phyloP scores from a whole-genome alignment of 2,329 filamentous ascomycete species.

The Acarospora socialis region DNA sequence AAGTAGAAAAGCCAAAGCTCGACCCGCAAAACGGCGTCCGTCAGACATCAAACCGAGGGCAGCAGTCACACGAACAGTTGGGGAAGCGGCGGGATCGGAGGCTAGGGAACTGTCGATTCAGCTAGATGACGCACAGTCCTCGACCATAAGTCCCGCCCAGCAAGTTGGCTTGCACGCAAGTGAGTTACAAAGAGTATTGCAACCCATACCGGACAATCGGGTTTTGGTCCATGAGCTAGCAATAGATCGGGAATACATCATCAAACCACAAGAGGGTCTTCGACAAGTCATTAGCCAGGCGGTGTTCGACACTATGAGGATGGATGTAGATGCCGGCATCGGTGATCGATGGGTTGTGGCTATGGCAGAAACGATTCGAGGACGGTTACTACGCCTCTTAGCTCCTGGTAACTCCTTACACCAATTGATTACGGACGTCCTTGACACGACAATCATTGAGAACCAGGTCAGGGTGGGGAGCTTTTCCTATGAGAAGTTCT shows the following conservation, averaged over 20 bases:
- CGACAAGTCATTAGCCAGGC: constrained; percentile 44
- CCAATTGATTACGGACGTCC: constrained; percentile 43
- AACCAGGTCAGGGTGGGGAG: constrained; percentile 44
- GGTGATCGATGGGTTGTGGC: constrained; percentile 46
- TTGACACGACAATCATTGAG: constrained; percentile 44
- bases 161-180: constrained; percentile 25
- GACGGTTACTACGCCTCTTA: constrained; percentile 44
- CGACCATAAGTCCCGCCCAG: constrained; percentile 19
- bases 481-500: constrained; percentile 51
- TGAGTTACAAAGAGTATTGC: constrained; percentile 41
- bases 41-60: constrained; percentile 44
- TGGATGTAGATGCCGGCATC: constrained; percentile 40
- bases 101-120: constrained; percentile 21
- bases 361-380: constrained; percentile 52
- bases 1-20: constrained; percentile 43
- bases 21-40: constrained; percentile 34
- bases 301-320: constrained; percentile 45
- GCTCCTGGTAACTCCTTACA: constrained; percentile 48
- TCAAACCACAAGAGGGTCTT: constrained; percentile 34
- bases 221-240: constrained; percentile 49
- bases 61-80: constrained; percentile 23
- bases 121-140: constrained; percentile 1
- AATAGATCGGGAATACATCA: constrained; percentile 48
- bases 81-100: constrained; percentile 5
- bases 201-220: constrained; percentile 44